Evolutionary conservation across 225 moss, liverwort and hornwort species (phyloP).

Genomic region (Neckera pumila): DNA sequence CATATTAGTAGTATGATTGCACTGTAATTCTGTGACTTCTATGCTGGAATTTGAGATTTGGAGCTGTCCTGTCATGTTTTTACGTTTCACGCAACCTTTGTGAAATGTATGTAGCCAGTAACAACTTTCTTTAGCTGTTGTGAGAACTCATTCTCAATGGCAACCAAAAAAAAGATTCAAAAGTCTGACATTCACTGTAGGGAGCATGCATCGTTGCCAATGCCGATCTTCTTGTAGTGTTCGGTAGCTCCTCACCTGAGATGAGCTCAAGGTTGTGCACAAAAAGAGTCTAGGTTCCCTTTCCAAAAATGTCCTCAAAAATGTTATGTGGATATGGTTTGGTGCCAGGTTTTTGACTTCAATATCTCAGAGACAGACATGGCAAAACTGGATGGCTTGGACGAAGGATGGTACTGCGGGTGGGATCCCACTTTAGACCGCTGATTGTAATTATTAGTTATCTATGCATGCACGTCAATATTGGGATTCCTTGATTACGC

Average conservation of each 20-base stretch:
- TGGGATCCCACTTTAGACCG: conserved; percentile 62
- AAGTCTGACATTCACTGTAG: neutral
- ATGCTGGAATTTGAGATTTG: neutral
- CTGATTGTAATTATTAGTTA: neutral
- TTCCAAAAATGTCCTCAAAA: neutral
- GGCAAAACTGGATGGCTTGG: conserved; percentile 47
- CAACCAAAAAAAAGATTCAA: neutral
- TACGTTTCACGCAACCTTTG: neutral
- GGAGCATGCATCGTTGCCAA: neutral
- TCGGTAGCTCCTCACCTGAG: neutral
- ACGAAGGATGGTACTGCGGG: conserved; percentile 49
- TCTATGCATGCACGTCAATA: neutral
- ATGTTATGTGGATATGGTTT: neutral
- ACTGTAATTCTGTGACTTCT: neutral
- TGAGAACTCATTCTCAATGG: neutral
- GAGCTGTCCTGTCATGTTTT: neutral
- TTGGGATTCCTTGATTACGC: neutral
- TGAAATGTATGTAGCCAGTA: neutral
- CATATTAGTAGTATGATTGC: neutral
- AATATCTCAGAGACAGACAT: conserved; percentile 54
- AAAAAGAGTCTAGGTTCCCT: neutral
- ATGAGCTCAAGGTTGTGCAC: neutral
- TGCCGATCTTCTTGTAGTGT: neutral
- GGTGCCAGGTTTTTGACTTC: conserved; percentile 81
- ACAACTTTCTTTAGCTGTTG: neutral